Conservation (phyloP, 495 filamentous ascomycete species). For the Neurospora sp. region DNA sequence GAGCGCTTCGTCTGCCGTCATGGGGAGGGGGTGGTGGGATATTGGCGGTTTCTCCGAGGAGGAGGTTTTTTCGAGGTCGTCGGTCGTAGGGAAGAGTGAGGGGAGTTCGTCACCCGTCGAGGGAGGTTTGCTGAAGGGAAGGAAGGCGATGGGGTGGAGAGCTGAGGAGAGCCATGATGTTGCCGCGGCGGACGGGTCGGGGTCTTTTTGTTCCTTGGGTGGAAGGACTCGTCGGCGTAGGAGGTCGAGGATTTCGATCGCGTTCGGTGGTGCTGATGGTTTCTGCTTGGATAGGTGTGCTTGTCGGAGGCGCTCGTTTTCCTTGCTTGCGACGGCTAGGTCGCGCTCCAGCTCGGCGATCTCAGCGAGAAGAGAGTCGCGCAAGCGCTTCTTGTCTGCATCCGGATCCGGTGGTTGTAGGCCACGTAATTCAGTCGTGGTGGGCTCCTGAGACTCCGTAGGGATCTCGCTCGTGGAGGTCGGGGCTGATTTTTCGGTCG, state of each 20-base stretch:
- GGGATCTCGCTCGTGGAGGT: neutral
- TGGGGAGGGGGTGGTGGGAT: slow-evolving; percentile 44
- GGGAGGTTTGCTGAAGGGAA: slow-evolving; percentile 37
- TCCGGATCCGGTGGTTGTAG: slow-evolving; percentile 27
- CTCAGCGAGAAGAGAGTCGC: slow-evolving; percentile 28
- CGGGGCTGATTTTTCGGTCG: neutral
- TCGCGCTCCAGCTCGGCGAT: slow-evolving; percentile 29
- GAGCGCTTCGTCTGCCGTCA: slow-evolving; percentile 41
- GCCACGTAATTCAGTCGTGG: slow-evolving; percentile 22
- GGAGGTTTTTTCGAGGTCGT: slow-evolving; percentile 7
- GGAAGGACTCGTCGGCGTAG: slow-evolving; percentile 30
- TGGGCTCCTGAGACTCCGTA: neutral
- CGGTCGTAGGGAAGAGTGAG: neutral
- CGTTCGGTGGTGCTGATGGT: slow-evolving; percentile 16
- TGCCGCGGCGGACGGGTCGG: slow-evolving; percentile 11
- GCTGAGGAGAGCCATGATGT: slow-evolving; percentile 27
- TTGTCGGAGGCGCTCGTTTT: slow-evolving; percentile 32
- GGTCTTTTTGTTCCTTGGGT: slow-evolving; percentile 15
- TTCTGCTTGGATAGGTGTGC: slow-evolving; percentile 12
- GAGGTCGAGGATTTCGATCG: slow-evolving; percentile 25
- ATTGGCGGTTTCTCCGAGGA: slow-evolving; percentile 16
- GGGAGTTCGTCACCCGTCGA: neutral
- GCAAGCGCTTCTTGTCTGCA: slow-evolving; percentile 28
- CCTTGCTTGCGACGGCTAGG: slow-evolving; percentile 21
- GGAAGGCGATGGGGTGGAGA: slow-evolving; percentile 36